Base-by-base conservation (phyloP, 192 early-diverging fungal genomes). In the Glomus cerebriforme region DNA sequence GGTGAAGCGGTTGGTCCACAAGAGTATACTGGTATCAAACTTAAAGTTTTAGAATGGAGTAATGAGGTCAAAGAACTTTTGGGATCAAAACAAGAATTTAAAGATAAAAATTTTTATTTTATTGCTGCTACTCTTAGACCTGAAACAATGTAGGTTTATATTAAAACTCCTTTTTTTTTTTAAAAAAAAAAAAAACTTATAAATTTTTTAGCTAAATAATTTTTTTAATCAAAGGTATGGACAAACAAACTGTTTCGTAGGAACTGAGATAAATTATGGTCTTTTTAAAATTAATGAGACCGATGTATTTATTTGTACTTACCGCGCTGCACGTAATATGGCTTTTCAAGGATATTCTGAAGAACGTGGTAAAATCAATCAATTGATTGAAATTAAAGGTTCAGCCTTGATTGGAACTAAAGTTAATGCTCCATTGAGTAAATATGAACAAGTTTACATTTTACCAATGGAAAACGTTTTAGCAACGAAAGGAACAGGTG, bases 221-320 rank as follows among this genome's bases (percentile, higher is more conserved):
- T 26, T 64, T 49, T 43, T 45, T 75, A 5, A n/a, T 24, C n/a
- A 9, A n/a, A 78, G 77, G 77, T 98, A 98, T 81, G 98, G 96
- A 74, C 96, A 98, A 85, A 99, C 96, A 74, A 98, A 98, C 86
- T 98, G 97, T 85, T 98, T 92, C 82, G 96, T 98, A 32, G 96
- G 96, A 71, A 89, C 92, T n/a, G 92, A 93, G 39, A 86, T 99
- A 76, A 92, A 90, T 59, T 99, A 99, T 80, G 96, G 96, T 39
- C 86, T 99, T 79, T 98, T 88, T 85, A 81, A 92, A 81, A 92
- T 91, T 34, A 86, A 91, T 73, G 91, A 92, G 22, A 83, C 87
- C 43, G 95, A 98, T 78, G 91, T 95, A 17, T 99, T 89, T 86
- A 89, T 99, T 34, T 91, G 92, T 79, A 96, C 97, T 12, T 93